Evolutionary conservation across 108 stramenopile species (phyloP).

Genomic region (Craspedostauros australis): DNA sequence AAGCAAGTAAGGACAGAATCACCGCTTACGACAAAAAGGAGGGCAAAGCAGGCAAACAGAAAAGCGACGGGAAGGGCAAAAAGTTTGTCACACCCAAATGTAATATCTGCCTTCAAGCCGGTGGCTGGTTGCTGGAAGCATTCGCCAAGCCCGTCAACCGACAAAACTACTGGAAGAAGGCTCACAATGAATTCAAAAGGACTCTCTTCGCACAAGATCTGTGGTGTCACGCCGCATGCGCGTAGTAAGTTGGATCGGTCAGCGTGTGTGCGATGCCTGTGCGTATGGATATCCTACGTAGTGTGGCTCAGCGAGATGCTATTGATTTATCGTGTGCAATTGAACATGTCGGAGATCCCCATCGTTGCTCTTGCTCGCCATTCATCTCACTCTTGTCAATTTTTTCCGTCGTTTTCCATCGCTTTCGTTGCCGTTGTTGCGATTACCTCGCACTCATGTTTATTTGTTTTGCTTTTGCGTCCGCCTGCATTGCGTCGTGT

Average conservation of each 20-base stretch:
- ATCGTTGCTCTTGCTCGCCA: background rate
- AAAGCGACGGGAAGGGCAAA: too few species aligned
- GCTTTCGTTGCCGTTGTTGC: slow-evolving; percentile 1
- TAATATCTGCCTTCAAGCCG: slow-evolving; percentile 52
- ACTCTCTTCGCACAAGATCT: slow-evolving; percentile 47
- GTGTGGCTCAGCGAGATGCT: background rate
- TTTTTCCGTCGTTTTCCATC: background rate
- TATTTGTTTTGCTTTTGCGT: slow-evolving; percentile 4
- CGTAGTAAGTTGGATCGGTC: slow-evolving; percentile 48
- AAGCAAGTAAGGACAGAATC: too few species aligned
- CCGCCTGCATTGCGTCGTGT: too few species aligned
- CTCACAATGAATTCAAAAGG: slow-evolving; percentile 31
- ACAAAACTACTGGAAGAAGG: slow-evolving; percentile 46
- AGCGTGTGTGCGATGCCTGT: background rate
- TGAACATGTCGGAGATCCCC: too few species aligned
- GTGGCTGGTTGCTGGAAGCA: slow-evolving; percentile 43
- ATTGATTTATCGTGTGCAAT: too few species aligned
- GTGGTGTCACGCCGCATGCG: slow-evolving; percentile 67
- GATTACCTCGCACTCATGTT: too few species aligned
- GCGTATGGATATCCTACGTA: background rate
- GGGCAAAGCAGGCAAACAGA: too few species aligned
- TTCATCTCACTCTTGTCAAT: slow-evolving; percentile 1
- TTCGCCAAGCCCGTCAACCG: slow-evolving; percentile 42
- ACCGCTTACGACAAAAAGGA: too few species aligned
- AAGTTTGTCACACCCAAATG: slow-evolving; percentile 48